Conservation (phyloP, 495 filamentous ascomycete species). For the Lepraria neglecta region DNA sequence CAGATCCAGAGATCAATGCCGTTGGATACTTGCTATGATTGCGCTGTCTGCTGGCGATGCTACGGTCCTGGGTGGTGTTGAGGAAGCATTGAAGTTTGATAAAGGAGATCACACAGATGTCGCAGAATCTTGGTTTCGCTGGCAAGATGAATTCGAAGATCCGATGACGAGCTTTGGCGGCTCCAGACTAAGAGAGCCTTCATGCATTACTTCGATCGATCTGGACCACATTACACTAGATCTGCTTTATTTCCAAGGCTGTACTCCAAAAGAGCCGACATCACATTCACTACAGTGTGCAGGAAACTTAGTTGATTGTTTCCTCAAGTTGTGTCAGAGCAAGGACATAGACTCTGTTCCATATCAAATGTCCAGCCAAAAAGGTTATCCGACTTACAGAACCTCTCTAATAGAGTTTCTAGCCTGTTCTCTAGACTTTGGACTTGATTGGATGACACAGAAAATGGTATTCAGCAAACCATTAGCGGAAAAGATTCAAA, state of each 20-base stretch:
- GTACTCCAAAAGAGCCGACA: neutral
- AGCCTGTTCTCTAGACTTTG: neutral
- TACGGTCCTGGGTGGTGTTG: neutral
- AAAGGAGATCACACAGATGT: neutral
- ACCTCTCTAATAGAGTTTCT: neutral
- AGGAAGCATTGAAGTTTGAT: neutral
- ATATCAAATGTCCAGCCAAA: neutral
- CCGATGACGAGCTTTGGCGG: neutral
- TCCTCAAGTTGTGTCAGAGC: neutral
- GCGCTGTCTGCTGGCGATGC: neutral
- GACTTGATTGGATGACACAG: neutral
- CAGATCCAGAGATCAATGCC: neutral
- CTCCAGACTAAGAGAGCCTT: neutral
- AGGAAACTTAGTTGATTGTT: neutral
- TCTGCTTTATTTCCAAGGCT: neutral
- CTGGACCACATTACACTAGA: neutral
- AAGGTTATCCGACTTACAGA: neutral
- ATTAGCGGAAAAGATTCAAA: neutral
- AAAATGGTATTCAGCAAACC: neutral
- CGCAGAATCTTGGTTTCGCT: neutral
- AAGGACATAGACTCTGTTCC: neutral
- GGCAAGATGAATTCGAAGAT: neutral
- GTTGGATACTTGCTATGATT: neutral
- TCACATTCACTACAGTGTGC: neutral
- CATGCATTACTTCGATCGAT: neutral